phyloP scores from a whole-genome alignment of 2,329 filamentous ascomycete species.

The Trichophyton schoenleinii region DNA sequence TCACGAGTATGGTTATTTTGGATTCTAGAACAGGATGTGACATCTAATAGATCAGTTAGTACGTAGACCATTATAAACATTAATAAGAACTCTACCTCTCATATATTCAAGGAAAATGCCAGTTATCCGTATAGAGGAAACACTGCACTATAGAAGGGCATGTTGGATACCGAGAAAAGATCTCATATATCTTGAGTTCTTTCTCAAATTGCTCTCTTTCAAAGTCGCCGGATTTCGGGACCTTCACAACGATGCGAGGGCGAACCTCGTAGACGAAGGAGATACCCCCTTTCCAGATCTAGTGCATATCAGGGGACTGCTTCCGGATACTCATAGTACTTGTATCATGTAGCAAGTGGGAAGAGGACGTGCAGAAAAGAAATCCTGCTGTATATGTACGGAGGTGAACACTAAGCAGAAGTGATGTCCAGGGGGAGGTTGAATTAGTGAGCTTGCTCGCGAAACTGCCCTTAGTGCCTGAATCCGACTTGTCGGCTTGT shows the following conservation, averaged over 20 bases:
- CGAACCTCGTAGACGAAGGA: constrained; percentile 14
- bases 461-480: too few species aligned
- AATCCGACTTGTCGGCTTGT: too few species aligned
- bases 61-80: too few species aligned
- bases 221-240: constrained; percentile 17
- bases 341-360: too few species aligned
- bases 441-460: too few species aligned
- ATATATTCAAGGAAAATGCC: constrained; percentile 23
- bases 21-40: neutral
- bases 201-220: constrained; percentile 18
- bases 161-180: constrained; percentile 15
- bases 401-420: too few species aligned
- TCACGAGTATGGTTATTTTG: neutral
- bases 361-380: too few species aligned
- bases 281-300: too few species aligned
- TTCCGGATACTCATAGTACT: too few species aligned
- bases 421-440: too few species aligned
- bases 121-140: constrained; percentile 14
- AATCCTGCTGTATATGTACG: too few species aligned
- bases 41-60: constrained; percentile 4
- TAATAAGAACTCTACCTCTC: constrained; percentile 11
- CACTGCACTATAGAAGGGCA: constrained; percentile 19
- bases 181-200: constrained; percentile 18
- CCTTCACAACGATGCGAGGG: constrained; percentile 21
- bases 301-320: too few species aligned